Base-by-base conservation (phyloP, 208 protist species). In the Phytomonas sp. region DNA sequence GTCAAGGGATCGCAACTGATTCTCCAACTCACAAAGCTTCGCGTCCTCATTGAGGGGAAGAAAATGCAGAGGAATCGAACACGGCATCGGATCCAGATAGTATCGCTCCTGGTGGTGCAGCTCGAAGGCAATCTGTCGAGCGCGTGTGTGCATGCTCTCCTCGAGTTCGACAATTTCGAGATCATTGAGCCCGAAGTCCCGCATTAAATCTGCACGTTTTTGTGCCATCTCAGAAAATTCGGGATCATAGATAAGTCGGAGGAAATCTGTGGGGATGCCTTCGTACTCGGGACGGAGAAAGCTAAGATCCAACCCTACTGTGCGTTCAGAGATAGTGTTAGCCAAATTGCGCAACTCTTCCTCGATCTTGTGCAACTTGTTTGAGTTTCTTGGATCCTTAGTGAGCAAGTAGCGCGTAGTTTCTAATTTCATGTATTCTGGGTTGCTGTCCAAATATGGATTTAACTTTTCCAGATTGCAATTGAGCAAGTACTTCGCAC, bases 271-370 rank as follows among this genome's bases (percentile, higher is more conserved):
- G 17, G 84, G 86, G 66, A 92, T 88, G n/a, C 84, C 85, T 59
- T 89, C 82, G 71, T 87, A 85, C 74, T 92, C 80, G 36, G 77
- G 72, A 36, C 86, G 83, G 30, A 90, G 76, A 75, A 87, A 86
- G 71, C 64, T 76, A 37, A 87, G 75, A 51, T 91, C 78, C n/a
- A 63, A 62, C 29, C 65, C 66, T 32, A 67, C 43, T 23, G 63
- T 71, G 5, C 73, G n/a, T 46, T 88, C 78, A 23, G 73, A 70
- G 60, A 88, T 74, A 30, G 73, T 70, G 8, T 77, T 66, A 0
- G 81, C 84, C 28, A 66, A 69, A 17, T 69, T 60, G 34, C 74
- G 73, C 37, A 89, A 72, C 11, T 78, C 68, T 33, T 68, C 68
- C 72, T 91, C 83, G 8, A 87, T 29, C 62, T 67, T 73, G n/a